Evolutionary conservation across 176 grass and related monocot species (phyloP).

Genomic region (maize (Zea mays)): Zm-B73-REFERENCE-NAM-5.0 NC_050096.1:32358501-32359000

Average conservation of each 20-base stretch:
- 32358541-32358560: slow-evolving; percentile 55
- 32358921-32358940: neutral
- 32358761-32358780: slow-evolving; percentile 76
- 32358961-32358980: neutral
- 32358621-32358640: slow-evolving; percentile 41
- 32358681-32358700: slow-evolving; percentile 1
- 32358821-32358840: slow-evolving; percentile 15
- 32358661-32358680: slow-evolving; percentile 55
- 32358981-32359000: neutral
- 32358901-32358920: slow-evolving; percentile 19
- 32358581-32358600: slow-evolving; percentile 62
- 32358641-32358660: slow-evolving; percentile 49
- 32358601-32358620: slow-evolving; percentile 78
- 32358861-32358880: slow-evolving; percentile 91
- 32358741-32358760: slow-evolving; percentile 55
- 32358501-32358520: too few relatives aligned
- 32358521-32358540: too few relatives aligned
- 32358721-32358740: slow-evolving; percentile 25
- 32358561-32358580: slow-evolving; percentile 44
- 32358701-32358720: slow-evolving; percentile 3
- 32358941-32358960: slow-evolving; percentile 4
- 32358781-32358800: slow-evolving; percentile 77
- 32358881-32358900: slow-evolving; percentile 68
- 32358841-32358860: neutral
- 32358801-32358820: slow-evolving; percentile 75